Evolutionary conservation across 2,329 filamentous ascomycete genomes (phyloP), one percentile per base, ranked within the genome.

Genomic region (Zalaria sp.): DNA sequence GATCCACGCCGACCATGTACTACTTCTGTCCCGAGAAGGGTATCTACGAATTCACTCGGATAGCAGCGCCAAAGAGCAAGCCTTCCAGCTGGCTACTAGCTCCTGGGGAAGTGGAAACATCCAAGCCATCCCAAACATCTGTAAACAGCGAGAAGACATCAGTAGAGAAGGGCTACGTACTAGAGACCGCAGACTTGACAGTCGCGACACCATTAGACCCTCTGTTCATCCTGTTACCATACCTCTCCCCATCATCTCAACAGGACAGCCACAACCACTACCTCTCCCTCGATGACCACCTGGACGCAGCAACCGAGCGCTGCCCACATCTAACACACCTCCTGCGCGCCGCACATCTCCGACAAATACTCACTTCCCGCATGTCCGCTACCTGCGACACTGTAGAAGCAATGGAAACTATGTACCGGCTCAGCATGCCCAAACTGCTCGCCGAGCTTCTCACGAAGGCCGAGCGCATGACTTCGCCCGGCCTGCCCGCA

Each of bases 141-240:
- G 36, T 34, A 7, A 37, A 48, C 7, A 35, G 45, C 7, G 42
- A 47, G 6, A n/a, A 41, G 25, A 35, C 11, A n/a, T 11, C 18
- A 27, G n/a, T 44, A n/a, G 35, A 40, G 3, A 50, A 51, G 28
- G 75, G 71, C 8, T 75, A 74, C 49, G 62, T 85, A 25, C 72
- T 78, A 29, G 78, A 79, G 52, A 71, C 70, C 35, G 77, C 85
- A 29, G 78, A 87, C 45, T 64, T 96, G n/a, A 81, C 83, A 53
- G 63, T 96, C 45, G 85, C 89, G 5, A 94, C 91, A 1, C 75
- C 78, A 2, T 68, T 94, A 42, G 91, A 98, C 58, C 73, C 84
- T 4, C 56, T 95, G 3, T 96, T 96, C 63, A 68, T 96, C 39
- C 57, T 93, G 3, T 66, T 96, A 1, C 83, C 89, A 0, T 73